These are phyloP conservation scores for Pseudodiploospora longispora DNA, from an alignment of 2,329 filamentous ascomycete genomes.

Conservation along the genomic window DNA sequence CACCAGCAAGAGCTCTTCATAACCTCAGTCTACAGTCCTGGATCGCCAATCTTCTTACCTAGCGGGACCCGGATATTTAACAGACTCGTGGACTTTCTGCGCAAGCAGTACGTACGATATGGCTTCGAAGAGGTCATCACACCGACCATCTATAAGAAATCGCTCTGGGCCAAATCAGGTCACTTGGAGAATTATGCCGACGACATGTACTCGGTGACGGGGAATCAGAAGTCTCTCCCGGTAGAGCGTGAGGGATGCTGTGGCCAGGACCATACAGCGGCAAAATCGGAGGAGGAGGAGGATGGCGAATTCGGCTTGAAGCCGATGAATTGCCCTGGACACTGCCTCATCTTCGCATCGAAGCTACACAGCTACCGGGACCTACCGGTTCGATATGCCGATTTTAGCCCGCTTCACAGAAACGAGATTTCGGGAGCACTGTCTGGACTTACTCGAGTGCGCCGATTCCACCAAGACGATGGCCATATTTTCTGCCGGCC, in stretches of 20 bases:
- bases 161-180: constrained; percentile 76
- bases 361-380: constrained; percentile 69
- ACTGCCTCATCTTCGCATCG: constrained; percentile 75
- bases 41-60: constrained; percentile 77
- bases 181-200: constrained; percentile 86
- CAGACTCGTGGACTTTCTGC: constrained; percentile 71
- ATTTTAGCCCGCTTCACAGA: constrained; percentile 79
- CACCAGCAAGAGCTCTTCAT: constrained; percentile 69
- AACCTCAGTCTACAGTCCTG: constrained; percentile 71
- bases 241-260: constrained; percentile 18
- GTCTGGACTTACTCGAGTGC: constrained; percentile 73
- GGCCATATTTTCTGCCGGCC: constrained; percentile 85
- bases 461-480: constrained; percentile 85
- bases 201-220: constrained; percentile 81
- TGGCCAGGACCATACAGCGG: constrained; percentile 19
- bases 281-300: constrained; percentile 41
- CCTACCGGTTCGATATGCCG: constrained; percentile 74
- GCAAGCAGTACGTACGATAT: constrained; percentile 75
- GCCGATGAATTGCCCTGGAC: constrained; percentile 89
- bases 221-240: constrained; percentile 27
- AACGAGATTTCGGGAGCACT: constrained; percentile 79
- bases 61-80: constrained; percentile 79
- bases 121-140: constrained; percentile 86
- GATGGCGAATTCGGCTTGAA: constrained; percentile 74
- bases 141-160: constrained; percentile 84